A percentile compares a stretch with the other conserved stretches of the same genome.
Conservation (phyloP, 2,329 filamentous ascomycete genomes). For the Trichoderma brevicompactum region DNA sequence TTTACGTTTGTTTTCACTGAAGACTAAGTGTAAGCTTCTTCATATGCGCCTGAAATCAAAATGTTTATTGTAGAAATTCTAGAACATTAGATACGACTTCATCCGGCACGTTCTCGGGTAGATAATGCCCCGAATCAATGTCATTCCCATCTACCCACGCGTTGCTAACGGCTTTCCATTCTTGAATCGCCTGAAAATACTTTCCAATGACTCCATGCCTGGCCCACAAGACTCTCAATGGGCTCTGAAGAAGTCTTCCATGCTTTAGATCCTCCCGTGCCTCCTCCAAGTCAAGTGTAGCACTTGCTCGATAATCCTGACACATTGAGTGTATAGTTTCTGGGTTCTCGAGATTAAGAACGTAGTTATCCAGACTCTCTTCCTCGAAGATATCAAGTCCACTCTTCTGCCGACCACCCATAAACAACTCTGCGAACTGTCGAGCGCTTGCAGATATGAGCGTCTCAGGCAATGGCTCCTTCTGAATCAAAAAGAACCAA, state of each 20-base stretch:
- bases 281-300: constrained; percentile 56
- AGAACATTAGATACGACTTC: constrained; percentile 33
- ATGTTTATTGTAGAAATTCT: neutral
- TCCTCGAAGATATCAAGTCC: constrained; percentile 29
- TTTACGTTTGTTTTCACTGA: too few species aligned
- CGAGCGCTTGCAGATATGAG: constrained; percentile 47
- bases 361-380: constrained; percentile 48
- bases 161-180: constrained; percentile 55
- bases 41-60: too few species aligned
- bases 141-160: constrained; percentile 46
- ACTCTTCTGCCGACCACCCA: constrained; percentile 42
- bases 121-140: constrained; percentile 54
- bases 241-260: constrained; percentile 50
- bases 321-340: constrained; percentile 54
- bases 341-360: constrained; percentile 46
- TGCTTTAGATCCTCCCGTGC: constrained; percentile 49
- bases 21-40: too few species aligned
- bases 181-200: constrained; percentile 51
- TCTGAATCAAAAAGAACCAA: constrained; percentile 63
- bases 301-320: constrained; percentile 60
- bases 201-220: constrained; percentile 53
- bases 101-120: constrained; percentile 56
- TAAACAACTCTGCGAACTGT: constrained; percentile 49
- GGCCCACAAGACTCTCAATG: constrained; percentile 57
- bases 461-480: constrained; percentile 54